Base-by-base conservation (phyloP, 73 alveolate genomes). In the Stentor roeselii region DNA sequence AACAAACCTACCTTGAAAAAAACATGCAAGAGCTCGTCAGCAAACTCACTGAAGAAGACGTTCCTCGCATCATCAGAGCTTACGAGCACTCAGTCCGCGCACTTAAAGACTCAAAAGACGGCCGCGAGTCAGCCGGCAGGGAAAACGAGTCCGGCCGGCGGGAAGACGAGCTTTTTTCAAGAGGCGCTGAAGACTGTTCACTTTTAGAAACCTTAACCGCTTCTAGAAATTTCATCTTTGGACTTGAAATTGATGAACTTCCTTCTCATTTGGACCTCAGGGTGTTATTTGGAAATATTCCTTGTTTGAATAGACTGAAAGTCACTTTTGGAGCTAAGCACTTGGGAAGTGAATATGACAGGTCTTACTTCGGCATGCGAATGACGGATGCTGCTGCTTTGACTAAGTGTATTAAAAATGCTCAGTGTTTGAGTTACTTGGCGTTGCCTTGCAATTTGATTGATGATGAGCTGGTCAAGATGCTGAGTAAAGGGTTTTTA, bases 351-450 rank as follows among this genome's bases (percentile, higher is more conserved):
- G 97, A 94, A 74, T 93, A 94, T 83, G 95, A 90, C 42, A 77
- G 95, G 60, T 85, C 93, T 3, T 82, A 86, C 38, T 90, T 94
- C 40, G 98, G 98, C 36, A 94, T 94, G 98, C 92, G 88, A 78
- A 86, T 92, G 91, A 60, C 89, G 36, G 92, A 94, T 82, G 92
- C 94, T 15, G 94, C 91, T 0, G 83, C 74, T 59, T 75, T 88
- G 2, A 85, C 88, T 36, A 89, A 88, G 60, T 41, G 61, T 38
- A 37, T 84, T n/a, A 67, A 83, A 83, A 83, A 40, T 37, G 32
- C 59, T 27, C 86, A 4, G 36, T 59, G 61, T 38, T 34, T 84
- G 88, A 42, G 39, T 27, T 39, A 82, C 3, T 77, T 88, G 42
- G 59, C 84, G 27, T 76, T 88, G 14, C 88, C 92, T 27, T 86